Evolutionary conservation across 2,329 filamentous ascomycete genomes (phyloP).

Genomic region (Exserohilum turcica): DNA sequence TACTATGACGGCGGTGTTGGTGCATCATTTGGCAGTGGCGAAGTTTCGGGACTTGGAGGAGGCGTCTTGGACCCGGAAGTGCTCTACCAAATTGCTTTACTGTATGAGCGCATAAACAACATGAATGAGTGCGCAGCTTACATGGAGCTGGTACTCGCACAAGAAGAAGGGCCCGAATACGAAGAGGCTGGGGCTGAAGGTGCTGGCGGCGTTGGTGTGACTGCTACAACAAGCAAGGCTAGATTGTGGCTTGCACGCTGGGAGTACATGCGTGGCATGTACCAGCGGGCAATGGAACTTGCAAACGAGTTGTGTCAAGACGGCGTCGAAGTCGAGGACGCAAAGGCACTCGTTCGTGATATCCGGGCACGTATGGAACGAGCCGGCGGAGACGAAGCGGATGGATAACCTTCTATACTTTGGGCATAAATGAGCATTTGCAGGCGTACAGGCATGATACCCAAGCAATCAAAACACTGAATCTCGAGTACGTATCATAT

Average conservation of each 20-base stretch:
- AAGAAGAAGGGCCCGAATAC: conserved; percentile 73
- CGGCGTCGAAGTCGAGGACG: conserved; percentile 94
- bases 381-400: conserved; percentile 27
- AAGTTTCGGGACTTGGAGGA: conserved; percentile 51
- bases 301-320: conserved; percentile 94
- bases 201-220: conserved; percentile 76
- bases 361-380: conserved; percentile 75
- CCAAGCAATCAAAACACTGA: conserved; percentile 3
- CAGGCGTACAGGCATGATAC: conserved; percentile 18
- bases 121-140: conserved; percentile 83
- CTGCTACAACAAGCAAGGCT: conserved; percentile 87
- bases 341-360: conserved; percentile 88
- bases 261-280: conserved; percentile 77
- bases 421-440: conserved; percentile 3
- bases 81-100: conserved; percentile 82
- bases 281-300: conserved; percentile 75
- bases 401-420: neutral
- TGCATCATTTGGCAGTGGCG: conserved; percentile 54
- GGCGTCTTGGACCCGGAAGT: conserved; percentile 85
- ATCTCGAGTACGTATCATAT: neutral
- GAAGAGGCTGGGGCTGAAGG: conserved; percentile 47
- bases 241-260: conserved; percentile 90
- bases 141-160: conserved; percentile 93
- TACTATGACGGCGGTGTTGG: conserved; percentile 73
- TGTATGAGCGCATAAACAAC: conserved; percentile 83